Evolutionary conservation across 1,284 basidiomycete genomes (phyloP).

Genomic region (Fomitopsis betulina): DNA sequence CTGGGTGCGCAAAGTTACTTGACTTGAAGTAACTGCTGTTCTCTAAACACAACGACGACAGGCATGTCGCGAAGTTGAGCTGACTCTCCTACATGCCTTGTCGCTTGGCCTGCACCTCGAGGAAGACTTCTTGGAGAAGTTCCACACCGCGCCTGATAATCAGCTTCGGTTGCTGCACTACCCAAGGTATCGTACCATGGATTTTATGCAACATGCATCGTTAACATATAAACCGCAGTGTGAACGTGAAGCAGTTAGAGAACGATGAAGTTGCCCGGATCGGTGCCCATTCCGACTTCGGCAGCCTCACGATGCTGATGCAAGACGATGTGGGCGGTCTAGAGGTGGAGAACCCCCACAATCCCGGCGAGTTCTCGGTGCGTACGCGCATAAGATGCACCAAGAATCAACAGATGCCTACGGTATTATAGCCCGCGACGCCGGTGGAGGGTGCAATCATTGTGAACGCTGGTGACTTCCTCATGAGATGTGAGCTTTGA

Average conservation of each 20-base stretch:
- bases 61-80: slow-evolving; percentile 40
- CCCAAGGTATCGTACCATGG: slow-evolving; percentile 33
- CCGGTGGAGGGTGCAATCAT: slow-evolving; percentile 49
- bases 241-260: slow-evolving; percentile 30
- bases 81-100: slow-evolving; percentile 43
- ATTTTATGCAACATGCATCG: not conserved
- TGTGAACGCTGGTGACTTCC: slow-evolving; percentile 58
- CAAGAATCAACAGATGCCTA: not conserved
- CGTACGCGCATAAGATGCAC: not conserved
- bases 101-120: slow-evolving; percentile 44
- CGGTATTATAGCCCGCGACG: slow-evolving; percentile 34
- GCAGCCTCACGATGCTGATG: slow-evolving; percentile 52
- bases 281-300: slow-evolving; percentile 56
- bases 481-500: slow-evolving; percentile 43
- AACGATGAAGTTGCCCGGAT: slow-evolving; percentile 43
- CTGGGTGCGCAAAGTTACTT: slow-evolving; percentile 31
- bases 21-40: not conserved
- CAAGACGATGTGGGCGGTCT: slow-evolving; percentile 59
- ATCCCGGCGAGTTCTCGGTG: slow-evolving; percentile 42
- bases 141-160: slow-evolving; percentile 46
- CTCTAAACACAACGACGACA: slow-evolving; percentile 1
- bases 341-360: slow-evolving; percentile 51
- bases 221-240: slow-evolving; percentile 20
- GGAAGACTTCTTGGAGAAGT: slow-evolving; percentile 42
- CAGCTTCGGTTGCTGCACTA: slow-evolving; percentile 58